Conservation (phyloP, 2,329 filamentous ascomycete species). For the Ophiocordyceps camponoti-rufipedis region DNA sequence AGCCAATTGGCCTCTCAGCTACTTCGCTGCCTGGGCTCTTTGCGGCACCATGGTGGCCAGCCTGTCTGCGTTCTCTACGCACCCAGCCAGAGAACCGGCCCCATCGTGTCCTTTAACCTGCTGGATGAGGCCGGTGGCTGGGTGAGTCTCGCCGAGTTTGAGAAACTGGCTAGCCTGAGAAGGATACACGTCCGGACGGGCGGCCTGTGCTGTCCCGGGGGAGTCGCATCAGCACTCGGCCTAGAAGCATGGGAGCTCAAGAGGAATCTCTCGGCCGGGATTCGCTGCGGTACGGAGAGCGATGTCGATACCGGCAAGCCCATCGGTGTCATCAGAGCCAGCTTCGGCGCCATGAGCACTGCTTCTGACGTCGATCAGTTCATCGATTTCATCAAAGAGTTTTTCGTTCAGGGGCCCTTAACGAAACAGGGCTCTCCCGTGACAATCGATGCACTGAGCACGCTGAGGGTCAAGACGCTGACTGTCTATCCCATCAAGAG, state of each 20-base stretch:
- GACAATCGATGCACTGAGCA: not conserved
- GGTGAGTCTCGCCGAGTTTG: constrained; percentile 68
- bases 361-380: constrained; percentile 55
- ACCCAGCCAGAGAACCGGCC: constrained; percentile 36
- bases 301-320: constrained; percentile 73
- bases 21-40: constrained; percentile 31
- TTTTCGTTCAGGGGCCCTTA: constrained; percentile 25
- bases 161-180: constrained; percentile 65
- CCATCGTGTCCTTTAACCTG: constrained; percentile 73
- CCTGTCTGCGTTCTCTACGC: constrained; percentile 50
- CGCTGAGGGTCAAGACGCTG: constrained; percentile 36
- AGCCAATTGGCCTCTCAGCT: constrained; percentile 42
- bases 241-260: constrained; percentile 68
- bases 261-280: constrained; percentile 67
- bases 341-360: constrained; percentile 81
- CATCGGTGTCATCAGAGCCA: constrained; percentile 71
- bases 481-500: constrained; percentile 88
- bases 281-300: constrained; percentile 67
- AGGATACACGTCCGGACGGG: constrained; percentile 76
- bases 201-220: constrained; percentile 81
- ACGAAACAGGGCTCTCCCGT: not conserved
- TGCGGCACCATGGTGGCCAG: constrained; percentile 52
- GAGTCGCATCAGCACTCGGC: constrained; percentile 53
- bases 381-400: constrained; percentile 52
- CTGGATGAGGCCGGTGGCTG: constrained; percentile 49